Evolutionary conservation across 108 stramenopile species (phyloP).

Genomic region (Cylindrotheca closterium): DNA sequence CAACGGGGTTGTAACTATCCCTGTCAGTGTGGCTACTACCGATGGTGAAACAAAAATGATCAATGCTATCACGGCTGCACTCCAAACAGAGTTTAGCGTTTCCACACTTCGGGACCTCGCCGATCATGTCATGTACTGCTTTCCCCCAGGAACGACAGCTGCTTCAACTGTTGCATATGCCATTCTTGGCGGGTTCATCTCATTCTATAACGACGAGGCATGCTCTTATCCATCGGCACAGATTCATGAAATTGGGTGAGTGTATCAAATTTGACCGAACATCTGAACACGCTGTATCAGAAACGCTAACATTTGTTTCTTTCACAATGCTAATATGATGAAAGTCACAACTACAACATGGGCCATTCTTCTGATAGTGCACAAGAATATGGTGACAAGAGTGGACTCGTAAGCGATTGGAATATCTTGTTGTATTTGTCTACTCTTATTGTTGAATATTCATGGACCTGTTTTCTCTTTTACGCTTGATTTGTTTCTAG

Average conservation of each 20-base stretch:
- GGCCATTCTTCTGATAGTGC: constrained; percentile 43
- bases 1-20: constrained; percentile 3
- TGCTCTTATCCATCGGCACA: constrained; percentile 45
- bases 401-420: constrained; percentile 19
- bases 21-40: neutral
- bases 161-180: neutral
- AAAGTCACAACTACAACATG: constrained; percentile 38
- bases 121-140: constrained; percentile 62
- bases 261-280: no score
- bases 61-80: neutral
- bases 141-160: constrained; percentile 37
- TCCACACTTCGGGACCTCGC: neutral
- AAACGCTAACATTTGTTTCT: neutral
- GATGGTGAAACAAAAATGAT: neutral
- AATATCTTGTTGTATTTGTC: neutral
- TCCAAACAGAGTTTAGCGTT: neutral
- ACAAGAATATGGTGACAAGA: constrained; percentile 41
- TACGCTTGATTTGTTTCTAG: neutral
- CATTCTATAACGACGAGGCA: constrained; percentile 53
- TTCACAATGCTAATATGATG: neutral
- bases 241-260: constrained; percentile 69
- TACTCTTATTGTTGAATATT: neutral
- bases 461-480: neutral
- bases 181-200: constrained; percentile 25
- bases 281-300: neutral